Evolutionary conservation across 2,329 filamentous ascomycete species (phyloP).

Genomic region (Hypoxylon sp.): DNA sequence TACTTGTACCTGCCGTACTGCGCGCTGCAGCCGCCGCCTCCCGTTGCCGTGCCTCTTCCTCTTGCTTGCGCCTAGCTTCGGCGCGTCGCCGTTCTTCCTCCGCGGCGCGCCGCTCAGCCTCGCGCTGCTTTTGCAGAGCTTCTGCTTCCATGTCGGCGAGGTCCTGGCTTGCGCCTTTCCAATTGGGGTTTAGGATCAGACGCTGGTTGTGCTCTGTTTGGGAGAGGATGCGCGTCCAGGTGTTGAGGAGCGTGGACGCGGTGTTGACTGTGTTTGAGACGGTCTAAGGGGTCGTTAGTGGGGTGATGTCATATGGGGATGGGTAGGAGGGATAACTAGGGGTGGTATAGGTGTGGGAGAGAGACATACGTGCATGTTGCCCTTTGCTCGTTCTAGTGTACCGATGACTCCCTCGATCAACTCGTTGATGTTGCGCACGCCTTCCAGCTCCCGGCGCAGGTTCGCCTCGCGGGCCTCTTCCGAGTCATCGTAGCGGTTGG

Average conservation of each 20-base stretch:
- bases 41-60: constrained; percentile 69
- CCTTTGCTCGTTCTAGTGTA: constrained; percentile 79
- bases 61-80: constrained; percentile 75
- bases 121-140: constrained; percentile 78
- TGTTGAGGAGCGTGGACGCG: constrained; percentile 90
- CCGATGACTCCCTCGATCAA: constrained; percentile 85
- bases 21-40: constrained; percentile 54
- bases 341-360: constrained; percentile 4
- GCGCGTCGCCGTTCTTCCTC: constrained; percentile 86
- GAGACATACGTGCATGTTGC: constrained; percentile 79
- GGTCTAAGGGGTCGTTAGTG: constrained; percentile 66
- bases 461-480: constrained; percentile 80
- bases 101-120: constrained; percentile 80
- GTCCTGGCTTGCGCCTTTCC: constrained; percentile 91
- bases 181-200: constrained; percentile 87
- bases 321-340: background rate
- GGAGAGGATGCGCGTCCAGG: constrained; percentile 95
- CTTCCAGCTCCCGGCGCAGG: constrained; percentile 84
- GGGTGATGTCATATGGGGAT: constrained; percentile 9
- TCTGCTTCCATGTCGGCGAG: constrained; percentile 89
- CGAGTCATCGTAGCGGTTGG: constrained; percentile 59
- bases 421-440: constrained; percentile 87
- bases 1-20: constrained; percentile 36
- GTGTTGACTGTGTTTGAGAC: constrained; percentile 89
- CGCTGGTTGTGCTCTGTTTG: constrained; percentile 98